A percentile compares a stretch with the other conserved stretches of the same genome.
phyloP scores from a whole-genome alignment of 2,329 filamentous ascomycete genomes.

The Zymoseptoria brevis region DNA sequence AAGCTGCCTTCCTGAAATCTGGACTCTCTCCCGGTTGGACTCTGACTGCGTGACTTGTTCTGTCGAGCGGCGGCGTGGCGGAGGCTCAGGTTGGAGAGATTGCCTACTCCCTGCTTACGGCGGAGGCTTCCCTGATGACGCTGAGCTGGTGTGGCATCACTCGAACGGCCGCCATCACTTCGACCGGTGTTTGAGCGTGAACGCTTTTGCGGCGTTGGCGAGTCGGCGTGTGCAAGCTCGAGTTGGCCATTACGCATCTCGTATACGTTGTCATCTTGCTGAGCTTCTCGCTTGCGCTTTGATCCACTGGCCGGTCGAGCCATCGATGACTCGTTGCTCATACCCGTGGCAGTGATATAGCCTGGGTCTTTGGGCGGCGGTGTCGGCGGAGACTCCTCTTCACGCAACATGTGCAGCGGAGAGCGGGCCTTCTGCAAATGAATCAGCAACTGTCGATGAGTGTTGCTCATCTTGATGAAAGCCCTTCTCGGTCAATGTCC shows the following conservation, averaged over 20 bases:
- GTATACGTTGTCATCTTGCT: constrained; percentile 16
- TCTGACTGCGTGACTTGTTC: constrained; percentile 15
- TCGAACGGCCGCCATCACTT: constrained; percentile 11
- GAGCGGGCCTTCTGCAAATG: constrained; percentile 1
- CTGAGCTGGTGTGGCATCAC: constrained; percentile 17
- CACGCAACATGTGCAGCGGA: constrained; percentile 4
- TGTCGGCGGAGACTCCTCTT: constrained; percentile 19
- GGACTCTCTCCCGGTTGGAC: constrained; percentile 45
- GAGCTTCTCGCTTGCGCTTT: constrained; percentile 24
- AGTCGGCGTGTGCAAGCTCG: constrained; percentile 12
- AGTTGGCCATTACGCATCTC: constrained; percentile 14
- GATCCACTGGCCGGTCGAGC: constrained; percentile 20
- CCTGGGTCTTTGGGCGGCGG: constrained; percentile 26
- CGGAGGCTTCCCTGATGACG: constrained; percentile 21
- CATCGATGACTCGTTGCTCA: constrained; percentile 14
- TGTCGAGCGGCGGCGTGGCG: constrained; percentile 23
- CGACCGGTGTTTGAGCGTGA: constrained; percentile 15
- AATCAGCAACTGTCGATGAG: constrained; percentile 3
- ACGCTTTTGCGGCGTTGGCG: constrained; percentile 25
- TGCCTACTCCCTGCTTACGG: constrained; percentile 28
- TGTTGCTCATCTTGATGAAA: constrained; percentile 1
- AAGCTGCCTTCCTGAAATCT: constrained; percentile 73
- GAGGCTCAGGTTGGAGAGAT: constrained; percentile 29
- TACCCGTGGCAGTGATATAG: constrained; percentile 8
- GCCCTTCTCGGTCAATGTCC: not conserved